A percentile compares a stretch with the other conserved stretches of the same genome.
phyloP scores from a whole-genome alignment of 345 rosid genomes.

The Citropsis articulata region DNA sequence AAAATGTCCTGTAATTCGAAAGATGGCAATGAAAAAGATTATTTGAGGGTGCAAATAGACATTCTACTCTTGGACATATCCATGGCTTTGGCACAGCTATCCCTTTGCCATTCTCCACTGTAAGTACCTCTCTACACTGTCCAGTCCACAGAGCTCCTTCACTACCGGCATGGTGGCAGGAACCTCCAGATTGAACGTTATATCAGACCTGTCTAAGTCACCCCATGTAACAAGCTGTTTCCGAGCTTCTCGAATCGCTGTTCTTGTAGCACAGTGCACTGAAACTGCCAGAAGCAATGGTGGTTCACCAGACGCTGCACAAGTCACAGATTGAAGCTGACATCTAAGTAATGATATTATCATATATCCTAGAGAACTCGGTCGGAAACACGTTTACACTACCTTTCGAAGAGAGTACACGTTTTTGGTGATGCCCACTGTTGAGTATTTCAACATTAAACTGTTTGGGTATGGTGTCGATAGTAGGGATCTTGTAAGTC shows the following conservation, averaged over 20 bases:
- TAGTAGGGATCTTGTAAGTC: slow-evolving; percentile 80
- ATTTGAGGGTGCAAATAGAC: neutral
- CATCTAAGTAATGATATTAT: neutral
- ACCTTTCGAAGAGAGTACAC: slow-evolving; percentile 93
- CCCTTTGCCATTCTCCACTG: slow-evolving; percentile 26
- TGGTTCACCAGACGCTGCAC: slow-evolving; percentile 90
- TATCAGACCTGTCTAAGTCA: slow-evolving; percentile 10
- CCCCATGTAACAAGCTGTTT: slow-evolving; percentile 59
- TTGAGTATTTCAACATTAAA: slow-evolving; percentile 72
- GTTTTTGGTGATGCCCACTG: slow-evolving; percentile 72
- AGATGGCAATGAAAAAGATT: neutral
- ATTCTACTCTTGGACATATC: neutral
- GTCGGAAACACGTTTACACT: neutral
- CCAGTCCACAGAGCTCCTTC: slow-evolving; percentile 67
- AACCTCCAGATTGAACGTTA: slow-evolving; percentile 53
- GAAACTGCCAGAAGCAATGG: slow-evolving; percentile 39
- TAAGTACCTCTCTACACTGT: slow-evolving; percentile 64
- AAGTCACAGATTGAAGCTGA: neutral
- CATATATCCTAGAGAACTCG: neutral
- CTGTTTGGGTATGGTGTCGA: slow-evolving; percentile 73
- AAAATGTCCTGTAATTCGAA: neutral
- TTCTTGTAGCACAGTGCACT: no score
- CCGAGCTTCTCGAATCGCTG: slow-evolving; percentile 47
- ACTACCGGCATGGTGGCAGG: slow-evolving; percentile 87
- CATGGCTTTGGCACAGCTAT: neutral